A percentile compares a stretch with the other conserved stretches of the same genome.
Evolutionary conservation across 768 basidiomycete species (phyloP).

Genomic region (Podaxis pistillaris): DNA sequence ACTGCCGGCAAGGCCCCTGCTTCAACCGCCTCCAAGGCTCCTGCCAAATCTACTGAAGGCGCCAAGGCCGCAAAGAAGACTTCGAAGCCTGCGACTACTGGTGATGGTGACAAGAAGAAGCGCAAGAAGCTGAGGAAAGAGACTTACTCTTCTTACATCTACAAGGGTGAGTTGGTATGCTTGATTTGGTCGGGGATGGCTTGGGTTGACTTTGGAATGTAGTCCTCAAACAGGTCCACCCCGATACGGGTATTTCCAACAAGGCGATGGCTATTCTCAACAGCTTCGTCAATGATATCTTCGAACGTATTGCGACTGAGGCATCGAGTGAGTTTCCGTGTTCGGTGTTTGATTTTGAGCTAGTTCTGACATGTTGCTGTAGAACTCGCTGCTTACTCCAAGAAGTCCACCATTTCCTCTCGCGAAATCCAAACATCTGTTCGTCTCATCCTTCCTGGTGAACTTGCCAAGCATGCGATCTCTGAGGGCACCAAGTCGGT

Average conservation of each 20-base stretch:
- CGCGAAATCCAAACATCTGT: slow-evolving; percentile 98
- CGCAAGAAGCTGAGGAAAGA: slow-evolving; percentile 86
- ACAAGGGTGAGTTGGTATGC: slow-evolving; percentile 63
- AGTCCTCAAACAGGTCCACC: slow-evolving; percentile 98
- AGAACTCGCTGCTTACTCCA: slow-evolving; percentile 97
- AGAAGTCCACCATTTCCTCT: slow-evolving; percentile 98
- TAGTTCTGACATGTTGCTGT: slow-evolving; percentile 36
- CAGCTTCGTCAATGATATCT: slow-evolving; percentile 93
- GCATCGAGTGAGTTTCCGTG: slow-evolving; percentile 65
- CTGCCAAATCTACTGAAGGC: slow-evolving; percentile 62
- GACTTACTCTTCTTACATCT: slow-evolving; percentile 94
- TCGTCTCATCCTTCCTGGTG: slow-evolving; percentile 93
- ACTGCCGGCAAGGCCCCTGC: slow-evolving; percentile 80
- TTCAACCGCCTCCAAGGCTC: slow-evolving; percentile 69
- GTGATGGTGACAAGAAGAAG: slow-evolving; percentile 79
- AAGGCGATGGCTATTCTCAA: slow-evolving; percentile 93
- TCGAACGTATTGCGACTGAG: slow-evolving; percentile 88
- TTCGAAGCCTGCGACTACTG: slow-evolving; percentile 49
- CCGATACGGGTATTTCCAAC: slow-evolving; percentile 98
- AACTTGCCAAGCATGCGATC: slow-evolving; percentile 97
- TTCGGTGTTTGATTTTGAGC: slow-evolving; percentile 48
- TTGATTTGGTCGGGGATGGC: not conserved
- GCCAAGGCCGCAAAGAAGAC: slow-evolving; percentile 82
- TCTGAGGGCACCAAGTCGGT: slow-evolving; percentile 79
- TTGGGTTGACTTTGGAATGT: slow-evolving; percentile 8